Evolutionary conservation across 164 flowering plant species (phyloP).

Genomic region (Aristolochia californica): DNA sequence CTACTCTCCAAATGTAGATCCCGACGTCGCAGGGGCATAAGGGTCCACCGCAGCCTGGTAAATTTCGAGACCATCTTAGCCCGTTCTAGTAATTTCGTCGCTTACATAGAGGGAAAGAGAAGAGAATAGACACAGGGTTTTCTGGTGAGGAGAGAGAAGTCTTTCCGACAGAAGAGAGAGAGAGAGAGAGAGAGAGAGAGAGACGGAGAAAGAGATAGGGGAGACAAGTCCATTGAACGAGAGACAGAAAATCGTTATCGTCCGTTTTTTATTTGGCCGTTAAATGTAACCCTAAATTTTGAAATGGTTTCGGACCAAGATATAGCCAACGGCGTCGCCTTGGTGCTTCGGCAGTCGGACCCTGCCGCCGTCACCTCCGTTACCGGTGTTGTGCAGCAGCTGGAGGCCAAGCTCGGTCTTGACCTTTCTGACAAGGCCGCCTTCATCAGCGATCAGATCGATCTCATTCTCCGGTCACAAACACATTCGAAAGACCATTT

Average conservation of each 20-base stretch:
- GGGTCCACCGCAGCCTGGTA: no score
- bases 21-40: no score
- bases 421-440: constrained; percentile 47
- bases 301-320: constrained; percentile 62
- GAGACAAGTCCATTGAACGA: neutral
- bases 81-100: no score
- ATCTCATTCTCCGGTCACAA: constrained; percentile 25
- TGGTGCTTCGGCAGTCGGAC: constrained; percentile 44
- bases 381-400: constrained; percentile 47
- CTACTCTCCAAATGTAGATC: no score
- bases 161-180: constrained; percentile 1
- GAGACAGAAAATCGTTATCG: constrained; percentile 1
- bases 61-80: no score
- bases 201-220: constrained; percentile 3
- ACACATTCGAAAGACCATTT: constrained; percentile 15
- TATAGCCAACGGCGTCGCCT: constrained; percentile 43
- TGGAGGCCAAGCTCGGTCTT: constrained; percentile 51
- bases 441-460: constrained; percentile 57
- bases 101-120: no score
- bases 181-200: constrained; percentile 2
- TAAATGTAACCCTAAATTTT: neutral
- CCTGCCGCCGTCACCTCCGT: constrained; percentile 38
- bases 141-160: no score
- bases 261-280: constrained; percentile 1
- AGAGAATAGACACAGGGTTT: no score